Evolutionary conservation across 805 yeast species (phyloP).

Genomic region (Suhomyces sp.): DNA sequence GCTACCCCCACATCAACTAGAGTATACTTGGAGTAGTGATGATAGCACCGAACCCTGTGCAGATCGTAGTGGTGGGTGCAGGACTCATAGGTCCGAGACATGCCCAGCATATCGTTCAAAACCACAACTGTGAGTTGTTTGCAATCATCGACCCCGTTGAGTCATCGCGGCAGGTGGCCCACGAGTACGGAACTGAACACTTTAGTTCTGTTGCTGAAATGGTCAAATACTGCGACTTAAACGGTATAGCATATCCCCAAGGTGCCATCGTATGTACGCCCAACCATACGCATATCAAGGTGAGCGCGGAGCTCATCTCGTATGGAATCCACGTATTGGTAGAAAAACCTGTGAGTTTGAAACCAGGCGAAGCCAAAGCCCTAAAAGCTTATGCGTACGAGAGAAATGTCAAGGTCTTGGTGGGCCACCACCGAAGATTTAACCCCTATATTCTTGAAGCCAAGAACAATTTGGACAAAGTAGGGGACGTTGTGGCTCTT

Average conservation of each 20-base stretch:
- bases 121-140: constrained; percentile 19
- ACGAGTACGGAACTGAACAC: constrained; percentile 14
- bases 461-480: constrained; percentile 26
- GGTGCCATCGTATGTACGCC: constrained; percentile 44
- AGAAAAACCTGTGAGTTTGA: constrained; percentile 40
- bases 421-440: constrained; percentile 43
- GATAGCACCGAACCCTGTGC: constrained; percentile 8
- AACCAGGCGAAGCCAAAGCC: constrained; percentile 32
- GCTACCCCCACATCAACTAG: background rate
- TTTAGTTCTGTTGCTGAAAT: constrained; percentile 18
- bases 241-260: constrained; percentile 25
- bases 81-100: constrained; percentile 30
- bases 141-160: constrained; percentile 26
- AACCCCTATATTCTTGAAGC: constrained; percentile 41
- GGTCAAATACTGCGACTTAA: constrained; percentile 15
- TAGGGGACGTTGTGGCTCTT: constrained; percentile 35
- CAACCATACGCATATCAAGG: constrained; percentile 37
- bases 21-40: constrained; percentile 1
- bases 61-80: constrained; percentile 22
- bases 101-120: constrained; percentile 19
- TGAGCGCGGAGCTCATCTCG: constrained; percentile 32
- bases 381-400: constrained; percentile 25
- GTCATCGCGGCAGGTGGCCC: constrained; percentile 18
- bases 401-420: constrained; percentile 29
- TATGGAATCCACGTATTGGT: constrained; percentile 36